Evolutionary conservation across 1,284 basidiomycete species (phyloP).

Genomic region (Boletus mariae): DNA sequence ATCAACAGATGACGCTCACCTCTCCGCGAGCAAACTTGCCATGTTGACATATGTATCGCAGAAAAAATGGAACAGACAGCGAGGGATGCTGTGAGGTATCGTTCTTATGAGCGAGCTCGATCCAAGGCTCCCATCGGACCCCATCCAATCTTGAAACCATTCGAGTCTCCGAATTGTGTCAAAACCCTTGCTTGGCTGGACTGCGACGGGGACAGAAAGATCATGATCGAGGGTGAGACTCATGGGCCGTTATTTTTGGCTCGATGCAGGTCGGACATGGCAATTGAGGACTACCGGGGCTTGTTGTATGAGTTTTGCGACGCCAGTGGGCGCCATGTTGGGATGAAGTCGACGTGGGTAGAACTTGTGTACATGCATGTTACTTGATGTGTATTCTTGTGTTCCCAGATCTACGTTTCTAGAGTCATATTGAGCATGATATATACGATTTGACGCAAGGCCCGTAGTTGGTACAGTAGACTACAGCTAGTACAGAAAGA

Average conservation of each 20-base stretch:
- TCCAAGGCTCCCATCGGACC: conserved; percentile 58
- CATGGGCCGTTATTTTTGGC: too few species aligned
- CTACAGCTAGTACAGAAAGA: background rate
- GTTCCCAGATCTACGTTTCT: too few species aligned
- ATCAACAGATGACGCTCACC: conserved; percentile 13
- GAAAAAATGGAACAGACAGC: conserved; percentile 41
- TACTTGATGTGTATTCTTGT: too few species aligned
- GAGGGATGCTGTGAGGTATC: conserved; percentile 42
- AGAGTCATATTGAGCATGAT: too few species aligned
- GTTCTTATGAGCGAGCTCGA: conserved; percentile 41
- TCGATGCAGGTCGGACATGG: too few species aligned
- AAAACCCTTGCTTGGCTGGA: too few species aligned
- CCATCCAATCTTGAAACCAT: conserved; percentile 39
- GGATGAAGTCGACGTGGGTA: background rate
- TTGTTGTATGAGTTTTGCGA: too few species aligned
- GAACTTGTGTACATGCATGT: too few species aligned
- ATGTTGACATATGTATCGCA: conserved; percentile 49
- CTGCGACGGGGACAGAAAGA: too few species aligned
- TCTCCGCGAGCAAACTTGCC: conserved; percentile 41
- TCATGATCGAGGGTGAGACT: too few species aligned
- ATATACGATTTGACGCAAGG: background rate
- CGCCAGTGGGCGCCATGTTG: too few species aligned
- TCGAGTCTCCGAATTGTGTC: background rate
- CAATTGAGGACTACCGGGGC: too few species aligned
- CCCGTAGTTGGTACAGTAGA: background rate